Conservation (phyloP, 2,329 filamentous ascomycete genomes). For the Lachnellula subtilissima region DNA sequence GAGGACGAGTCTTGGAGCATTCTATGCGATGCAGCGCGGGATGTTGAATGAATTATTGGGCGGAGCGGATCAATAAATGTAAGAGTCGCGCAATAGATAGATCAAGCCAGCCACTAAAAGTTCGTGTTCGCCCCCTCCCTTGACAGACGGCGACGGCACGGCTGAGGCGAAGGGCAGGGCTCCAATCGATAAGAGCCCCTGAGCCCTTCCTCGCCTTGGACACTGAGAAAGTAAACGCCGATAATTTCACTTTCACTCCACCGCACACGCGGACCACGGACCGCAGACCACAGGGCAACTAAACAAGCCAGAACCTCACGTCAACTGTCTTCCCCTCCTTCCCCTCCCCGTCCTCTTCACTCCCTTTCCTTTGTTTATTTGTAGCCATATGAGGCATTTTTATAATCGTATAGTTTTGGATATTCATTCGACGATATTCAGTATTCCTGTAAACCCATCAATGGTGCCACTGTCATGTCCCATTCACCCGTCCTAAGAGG, state of each 20-base stretch:
- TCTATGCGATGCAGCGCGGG: neutral
- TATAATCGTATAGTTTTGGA: neutral
- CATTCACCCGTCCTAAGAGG: neutral
- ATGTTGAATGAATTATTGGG: neutral
- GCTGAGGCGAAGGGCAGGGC: neutral
- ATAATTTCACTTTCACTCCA: neutral
- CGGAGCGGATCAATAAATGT: neutral
- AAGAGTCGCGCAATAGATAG: neutral
- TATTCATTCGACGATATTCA: neutral
- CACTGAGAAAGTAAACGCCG: no score
- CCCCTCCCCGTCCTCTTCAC: neutral
- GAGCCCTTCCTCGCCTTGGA: no score
- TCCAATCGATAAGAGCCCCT: neutral
- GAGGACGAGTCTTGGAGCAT: conserved; percentile 3
- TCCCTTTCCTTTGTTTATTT: neutral
- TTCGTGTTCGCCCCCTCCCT: neutral
- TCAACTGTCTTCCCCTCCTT: neutral
- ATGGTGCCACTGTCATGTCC: neutral
- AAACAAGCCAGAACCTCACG: neutral
- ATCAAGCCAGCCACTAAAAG: no score
- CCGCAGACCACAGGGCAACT: neutral
- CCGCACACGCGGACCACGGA: neutral
- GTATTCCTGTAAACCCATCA: neutral
- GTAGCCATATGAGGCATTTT: neutral
- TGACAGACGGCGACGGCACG: neutral